phyloP scores from a whole-genome alignment of 2,329 filamentous ascomycete genomes.

The Colletotrichum viniferum region DNA sequence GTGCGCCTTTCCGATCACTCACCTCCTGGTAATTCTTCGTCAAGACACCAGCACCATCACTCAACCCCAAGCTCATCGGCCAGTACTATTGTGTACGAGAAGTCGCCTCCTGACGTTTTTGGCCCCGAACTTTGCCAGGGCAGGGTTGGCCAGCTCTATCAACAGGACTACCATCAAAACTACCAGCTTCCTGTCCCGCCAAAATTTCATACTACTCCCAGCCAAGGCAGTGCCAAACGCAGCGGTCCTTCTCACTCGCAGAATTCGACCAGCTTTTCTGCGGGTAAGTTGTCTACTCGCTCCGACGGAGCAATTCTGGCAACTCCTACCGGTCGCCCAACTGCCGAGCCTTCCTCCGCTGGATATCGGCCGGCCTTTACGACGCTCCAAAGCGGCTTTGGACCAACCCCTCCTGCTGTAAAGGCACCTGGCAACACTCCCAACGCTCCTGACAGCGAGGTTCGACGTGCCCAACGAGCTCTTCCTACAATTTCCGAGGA shows the following conservation, averaged over 20 bases:
- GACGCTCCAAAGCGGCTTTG: not conserved
- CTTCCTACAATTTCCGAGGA: conserved; percentile 3
- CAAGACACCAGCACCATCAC: not conserved
- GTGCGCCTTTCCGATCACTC: conserved; percentile 16
- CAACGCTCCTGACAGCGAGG: not conserved
- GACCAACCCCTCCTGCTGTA: not conserved
- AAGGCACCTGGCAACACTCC: not conserved
- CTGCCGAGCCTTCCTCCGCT: not conserved
- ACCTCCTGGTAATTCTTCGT: not conserved
- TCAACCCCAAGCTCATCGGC: not conserved
- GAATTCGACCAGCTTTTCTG: not conserved
- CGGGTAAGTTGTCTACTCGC: not conserved
- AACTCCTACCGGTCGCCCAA: not conserved
- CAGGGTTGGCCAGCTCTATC: not conserved
- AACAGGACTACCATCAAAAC: not conserved
- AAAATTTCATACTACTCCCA: not conserved
- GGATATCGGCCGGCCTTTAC: not conserved
- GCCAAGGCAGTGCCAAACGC: not conserved
- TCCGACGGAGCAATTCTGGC: not conserved
- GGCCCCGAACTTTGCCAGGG: not conserved
- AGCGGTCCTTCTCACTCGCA: not conserved
- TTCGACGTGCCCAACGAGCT: not conserved
- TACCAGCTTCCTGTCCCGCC: conserved; percentile 11
- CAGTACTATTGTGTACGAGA: not conserved
- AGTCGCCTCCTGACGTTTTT: conserved; percentile 11